Evolutionary conservation across 805 yeast species (phyloP), one percentile per base, ranked within the genome.

Genomic region (Schwanniomyces pseudopolymorphus): DNA sequence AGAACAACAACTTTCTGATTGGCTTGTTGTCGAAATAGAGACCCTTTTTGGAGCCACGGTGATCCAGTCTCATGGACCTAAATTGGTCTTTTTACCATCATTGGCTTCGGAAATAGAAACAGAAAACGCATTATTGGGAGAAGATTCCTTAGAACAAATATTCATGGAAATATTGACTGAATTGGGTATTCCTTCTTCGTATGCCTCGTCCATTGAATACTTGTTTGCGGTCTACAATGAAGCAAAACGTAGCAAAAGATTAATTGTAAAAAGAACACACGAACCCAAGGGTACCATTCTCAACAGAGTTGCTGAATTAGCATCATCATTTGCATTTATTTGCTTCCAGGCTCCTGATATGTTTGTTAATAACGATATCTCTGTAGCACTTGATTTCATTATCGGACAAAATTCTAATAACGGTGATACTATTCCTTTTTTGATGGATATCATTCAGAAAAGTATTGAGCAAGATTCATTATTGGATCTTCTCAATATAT

Each of bases 321-420:
- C 79, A 13, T 67, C 82, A 11, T 81, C 86, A 21, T 87, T 83
- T 63, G 89, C 88, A 0, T 68, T 84, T 24, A 83, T 87, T 19
- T 64, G 84, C 19, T 83, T 87, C 58, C 89, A 84, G 61, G 78
- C 83, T 2, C 84, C 87, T 8, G 91, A 84, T 45, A 78, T 80
- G 78, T 77, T 79, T 46, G 47, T 70, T 33, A 69, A 74, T 50
- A 66, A 67, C 49, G 70, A 74, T 40, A 50, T 76, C 16, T 60
- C 63, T 11, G 46, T 43, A 8, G 51, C 67, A 1, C 52, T 69
- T 5, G 57, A 58, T 13, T 48, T 52, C 4, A 62, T 72, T 45
- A 52, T 69, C n/a, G 41, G 41, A 8, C 51, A 49, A 22, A 54
- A 49, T 27, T 20, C 25, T 7, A 40, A 46, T 19, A 40, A 33